Conservation (phyloP, 495 filamentous ascomycete genomes). For the Penicillium riverlandense region DNA sequence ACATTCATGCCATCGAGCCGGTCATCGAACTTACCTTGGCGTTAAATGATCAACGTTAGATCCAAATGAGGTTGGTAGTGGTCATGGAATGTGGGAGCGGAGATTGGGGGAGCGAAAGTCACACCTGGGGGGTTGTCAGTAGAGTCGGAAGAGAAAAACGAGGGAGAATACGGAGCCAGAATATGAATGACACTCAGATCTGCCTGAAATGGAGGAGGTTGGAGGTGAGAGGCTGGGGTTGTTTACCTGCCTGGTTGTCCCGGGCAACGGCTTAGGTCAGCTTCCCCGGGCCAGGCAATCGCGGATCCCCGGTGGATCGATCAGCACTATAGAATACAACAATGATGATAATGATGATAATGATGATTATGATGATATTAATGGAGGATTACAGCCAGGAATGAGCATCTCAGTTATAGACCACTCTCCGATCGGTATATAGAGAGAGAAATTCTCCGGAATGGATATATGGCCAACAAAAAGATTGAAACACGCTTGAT, state of each 20-base stretch:
- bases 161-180: conserved; percentile 8
- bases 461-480: conserved; percentile 7
- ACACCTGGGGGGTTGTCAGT: conserved; percentile 3
- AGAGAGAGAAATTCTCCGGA: no score
- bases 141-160: background rate
- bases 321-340: no score
- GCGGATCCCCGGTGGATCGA: no score
- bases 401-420: background rate
- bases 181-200: conserved; percentile 3
- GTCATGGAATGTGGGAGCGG: conserved; percentile 3
- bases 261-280: conserved; percentile 23
- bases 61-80: conserved; percentile 1
- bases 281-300: background rate
- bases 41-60: conserved; percentile 5
- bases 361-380: background rate
- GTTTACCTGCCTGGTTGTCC: conserved; percentile 24
- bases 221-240: conserved; percentile 13
- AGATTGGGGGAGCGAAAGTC: conserved; percentile 1
- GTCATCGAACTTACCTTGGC: conserved; percentile 6
- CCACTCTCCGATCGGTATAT: background rate
- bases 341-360: background rate
- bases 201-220: conserved; percentile 30
- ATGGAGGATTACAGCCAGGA: background rate
- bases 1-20: conserved; percentile 1
- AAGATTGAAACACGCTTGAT: conserved; percentile 2